Evolutionary conservation across 331 rosid genomes (phyloP), one percentile per base, ranked within the genome.

Genomic region (Malus hybrid): DNA sequence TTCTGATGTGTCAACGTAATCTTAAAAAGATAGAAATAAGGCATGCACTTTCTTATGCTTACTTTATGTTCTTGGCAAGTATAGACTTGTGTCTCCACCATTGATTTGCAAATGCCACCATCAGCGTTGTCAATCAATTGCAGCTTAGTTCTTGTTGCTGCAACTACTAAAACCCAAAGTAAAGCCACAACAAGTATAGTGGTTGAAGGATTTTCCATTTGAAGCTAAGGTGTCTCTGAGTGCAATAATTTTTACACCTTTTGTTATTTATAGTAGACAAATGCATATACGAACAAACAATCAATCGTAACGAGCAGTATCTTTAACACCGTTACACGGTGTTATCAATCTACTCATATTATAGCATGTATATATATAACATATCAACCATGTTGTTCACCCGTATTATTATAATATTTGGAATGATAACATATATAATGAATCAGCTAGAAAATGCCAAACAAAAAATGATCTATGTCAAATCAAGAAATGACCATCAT

Each of bases 31-130:
- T 32, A 30, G 14, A 30, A 7, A 26, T 12, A 66, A 36, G 48
- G 72, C 33, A 39, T 9, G 46, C 12, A 32, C n/a, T 67, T 68
- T 12, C 6, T 26, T 12, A 14, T 6, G 13, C 15, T 42, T 68
- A 89, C 98, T 75, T 48, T 39, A 78, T 93, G 97, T 83, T 89
- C 91, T 85, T 87, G 86, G 74, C 98, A 93, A 78, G 74, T 60
- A 46, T 89, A 91, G 62, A 87, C 89, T 76, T 78, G 82, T 22
- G 68, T 71, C 80, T 75, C 81, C 76, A 89, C 91, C 87, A 91
- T 79, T 34, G 89, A 81, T 71, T 82, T 80, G 77, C 98, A 89
- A 74, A 93, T 81, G 65, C 90, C 85, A 65, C 44, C 69, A 36
- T 68, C 58, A 18, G 16, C 10, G 9, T 33, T 3, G 39, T 70